Evolutionary conservation across 352 stramenopile species (phyloP).

Genomic region (Globisporangium rhizosaccharum): DNA sequence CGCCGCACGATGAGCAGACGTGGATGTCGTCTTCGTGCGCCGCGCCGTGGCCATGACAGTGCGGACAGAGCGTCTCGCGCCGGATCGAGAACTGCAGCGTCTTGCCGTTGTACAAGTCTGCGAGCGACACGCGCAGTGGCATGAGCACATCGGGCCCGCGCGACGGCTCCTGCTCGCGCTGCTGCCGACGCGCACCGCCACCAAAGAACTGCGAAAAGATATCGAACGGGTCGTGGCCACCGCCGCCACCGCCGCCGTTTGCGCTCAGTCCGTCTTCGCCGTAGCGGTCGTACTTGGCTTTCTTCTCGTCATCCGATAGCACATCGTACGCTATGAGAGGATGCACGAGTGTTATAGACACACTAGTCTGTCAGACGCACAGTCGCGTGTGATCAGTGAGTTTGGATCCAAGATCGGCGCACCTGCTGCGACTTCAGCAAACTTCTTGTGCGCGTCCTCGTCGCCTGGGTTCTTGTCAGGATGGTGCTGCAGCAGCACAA

Average conservation of each 20-base stretch:
- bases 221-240: slow-evolving; percentile 71
- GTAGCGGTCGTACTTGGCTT: slow-evolving; percentile 88
- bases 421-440: slow-evolving; percentile 80
- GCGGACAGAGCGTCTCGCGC: slow-evolving; percentile 90
- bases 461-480: slow-evolving; percentile 88
- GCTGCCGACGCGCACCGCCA: slow-evolving; percentile 26
- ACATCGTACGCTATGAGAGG: slow-evolving; percentile 79
- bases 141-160: slow-evolving; percentile 75
- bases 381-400: neutral
- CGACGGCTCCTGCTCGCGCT: slow-evolving; percentile 45
- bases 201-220: slow-evolving; percentile 82
- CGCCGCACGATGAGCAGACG: slow-evolving; percentile 90
- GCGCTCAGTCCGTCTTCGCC: slow-evolving; percentile 83
- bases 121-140: slow-evolving; percentile 91
- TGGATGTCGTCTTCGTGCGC: slow-evolving; percentile 90
- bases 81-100: slow-evolving; percentile 93
- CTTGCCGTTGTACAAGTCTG: slow-evolving; percentile 96
- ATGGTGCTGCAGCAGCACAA: slow-evolving; percentile 48
- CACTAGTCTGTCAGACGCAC: neutral
- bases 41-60: slow-evolving; percentile 88
- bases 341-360: slow-evolving; percentile 10
- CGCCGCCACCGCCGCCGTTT: slow-evolving; percentile 31
- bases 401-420: slow-evolving; percentile 1
- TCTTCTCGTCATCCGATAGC: slow-evolving; percentile 87
- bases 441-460: slow-evolving; percentile 80